These are phyloP conservation scores for Coccomyxa subellipsoidea DNA, from an alignment of 163 green algal genomes.

Conservation along the genomic window DNA sequence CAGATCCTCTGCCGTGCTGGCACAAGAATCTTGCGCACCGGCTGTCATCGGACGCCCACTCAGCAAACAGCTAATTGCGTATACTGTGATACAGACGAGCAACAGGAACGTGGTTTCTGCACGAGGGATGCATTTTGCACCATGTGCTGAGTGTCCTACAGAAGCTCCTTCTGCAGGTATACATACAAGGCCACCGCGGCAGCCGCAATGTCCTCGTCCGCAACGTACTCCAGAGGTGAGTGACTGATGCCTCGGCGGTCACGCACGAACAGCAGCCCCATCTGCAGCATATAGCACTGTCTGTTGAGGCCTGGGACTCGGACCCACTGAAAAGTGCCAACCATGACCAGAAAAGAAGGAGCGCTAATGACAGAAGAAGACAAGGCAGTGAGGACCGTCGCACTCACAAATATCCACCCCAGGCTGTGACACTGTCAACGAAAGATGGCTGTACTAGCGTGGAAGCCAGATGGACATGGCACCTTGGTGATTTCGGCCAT, in stretches of 20 bases:
- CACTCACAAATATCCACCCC: too few relatives aligned
- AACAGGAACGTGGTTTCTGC: too few relatives aligned
- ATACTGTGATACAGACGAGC: too few relatives aligned
- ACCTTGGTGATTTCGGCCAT: constrained; percentile 71
- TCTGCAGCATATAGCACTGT: constrained; percentile 23
- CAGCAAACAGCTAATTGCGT: too few relatives aligned
- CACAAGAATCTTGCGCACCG: too few relatives aligned
- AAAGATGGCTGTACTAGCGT: too few relatives aligned
- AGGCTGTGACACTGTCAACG: too few relatives aligned
- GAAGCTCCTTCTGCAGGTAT: constrained; percentile 17
- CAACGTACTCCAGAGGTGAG: constrained; percentile 74
- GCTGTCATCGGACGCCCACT: too few relatives aligned
- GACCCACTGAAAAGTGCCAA: neutral
- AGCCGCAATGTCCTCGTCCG: constrained; percentile 59
- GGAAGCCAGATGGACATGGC: neutral
- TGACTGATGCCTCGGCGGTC: constrained; percentile 78
- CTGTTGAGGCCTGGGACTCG: neutral
- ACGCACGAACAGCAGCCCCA: constrained; percentile 92
- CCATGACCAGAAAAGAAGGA: neutral
- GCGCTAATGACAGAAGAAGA: neutral
- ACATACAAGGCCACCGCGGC: constrained; percentile 38
- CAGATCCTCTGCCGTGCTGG: neutral
- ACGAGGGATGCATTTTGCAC: neutral
- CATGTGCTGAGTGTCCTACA: neutral
- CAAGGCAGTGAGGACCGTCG: neutral